Base-by-base conservation (phyloP, 257 asterid genomes). In the Eucommia ulmoides region DNA sequence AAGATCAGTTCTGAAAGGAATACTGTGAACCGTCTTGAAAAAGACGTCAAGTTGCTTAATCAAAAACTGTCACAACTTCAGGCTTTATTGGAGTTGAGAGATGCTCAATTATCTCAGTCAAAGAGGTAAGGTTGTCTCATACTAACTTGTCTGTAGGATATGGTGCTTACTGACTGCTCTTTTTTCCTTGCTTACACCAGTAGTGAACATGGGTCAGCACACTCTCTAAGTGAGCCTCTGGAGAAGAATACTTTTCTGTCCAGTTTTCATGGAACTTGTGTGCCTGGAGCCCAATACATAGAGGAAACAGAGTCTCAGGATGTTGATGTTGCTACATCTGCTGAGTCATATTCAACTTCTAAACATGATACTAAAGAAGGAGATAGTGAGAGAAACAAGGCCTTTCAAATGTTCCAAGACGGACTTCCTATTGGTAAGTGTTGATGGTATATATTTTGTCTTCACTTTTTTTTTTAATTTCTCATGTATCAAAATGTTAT, bases 1-100 rank as follows among this genome's bases (percentile, higher is more conserved):
- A 89, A 89, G 80, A 80, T 89, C 67, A 80, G 94, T 71, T 73
- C 83, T 29, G 92, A 89, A 55, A 75, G 83, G 76, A 77, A 80
- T 42, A 61, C 74, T 23, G 77, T 75, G 69, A 77, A 74, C 59
- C 78, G 59, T 68, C 84, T 89, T 68, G 74, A 80, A 76, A 79
- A 79, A 73, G 94, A 89, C 63, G 73, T 82, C 49, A 82, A 74
- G 63, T 87, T 82, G 60, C 89, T 82, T 49, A 76, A 68, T 74
- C 75, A 65, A 62, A 78, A 77, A 77, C 65, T 89, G 58, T 75
- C 92, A 19, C 88, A 80, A 60, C 74, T 74, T 60, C 86, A 82
- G 68, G 71, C 68, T 20, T 68, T 68, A 70, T 63, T 89, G 77
- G 78, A 78, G 74, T 83, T 78, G 62, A 85, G 75, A 66, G 98